These are phyloP conservation scores for Neocatenulostroma microsporum DNA, from an alignment of 2,329 filamentous ascomycete species.

Conservation along the genomic window DNA sequence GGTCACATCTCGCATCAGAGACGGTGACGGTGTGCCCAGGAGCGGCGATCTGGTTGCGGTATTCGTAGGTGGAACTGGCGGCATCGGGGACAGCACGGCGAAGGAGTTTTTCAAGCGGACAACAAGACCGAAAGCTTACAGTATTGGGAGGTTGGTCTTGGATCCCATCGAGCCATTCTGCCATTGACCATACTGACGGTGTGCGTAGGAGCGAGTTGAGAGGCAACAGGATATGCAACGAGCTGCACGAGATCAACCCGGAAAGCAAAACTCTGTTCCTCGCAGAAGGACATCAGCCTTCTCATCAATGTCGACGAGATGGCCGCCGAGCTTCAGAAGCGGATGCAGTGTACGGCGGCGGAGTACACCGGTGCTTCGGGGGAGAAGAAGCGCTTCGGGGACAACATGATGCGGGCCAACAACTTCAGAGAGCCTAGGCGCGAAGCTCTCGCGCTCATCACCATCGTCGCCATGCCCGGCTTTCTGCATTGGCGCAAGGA, in stretches of 20 bases:
- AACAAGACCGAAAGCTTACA: slow-evolving; percentile 34
- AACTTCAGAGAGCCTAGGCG: too few relatives aligned
- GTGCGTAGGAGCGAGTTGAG: slow-evolving; percentile 29
- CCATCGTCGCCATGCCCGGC: too few relatives aligned
- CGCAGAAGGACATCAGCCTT: slow-evolving; percentile 34
- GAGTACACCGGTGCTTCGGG: too few relatives aligned
- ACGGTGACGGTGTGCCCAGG: too few relatives aligned
- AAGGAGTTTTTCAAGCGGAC: slow-evolving; percentile 36
- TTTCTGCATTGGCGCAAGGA: too few relatives aligned
- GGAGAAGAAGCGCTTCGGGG: too few relatives aligned
- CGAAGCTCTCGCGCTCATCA: too few relatives aligned
- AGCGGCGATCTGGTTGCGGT: slow-evolving; percentile 30
- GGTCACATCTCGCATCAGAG: too few relatives aligned
- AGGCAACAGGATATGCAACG: slow-evolving; percentile 30
- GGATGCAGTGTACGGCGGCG: too few relatives aligned
- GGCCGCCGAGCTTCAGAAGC: slow-evolving; percentile 42
- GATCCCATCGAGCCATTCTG: neutral
- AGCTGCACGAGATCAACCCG: slow-evolving; percentile 33
- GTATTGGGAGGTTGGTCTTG: slow-evolving; percentile 32
- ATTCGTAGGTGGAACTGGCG: slow-evolving; percentile 38
- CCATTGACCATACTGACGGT: too few relatives aligned
- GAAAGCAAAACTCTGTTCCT: slow-evolving; percentile 34
- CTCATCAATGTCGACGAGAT: slow-evolving; percentile 37
- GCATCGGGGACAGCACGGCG: slow-evolving; percentile 38
- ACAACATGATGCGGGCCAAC: too few relatives aligned